Conservation (phyloP, 306 rosid species). For the Lathyrus tuberosus region DNA sequence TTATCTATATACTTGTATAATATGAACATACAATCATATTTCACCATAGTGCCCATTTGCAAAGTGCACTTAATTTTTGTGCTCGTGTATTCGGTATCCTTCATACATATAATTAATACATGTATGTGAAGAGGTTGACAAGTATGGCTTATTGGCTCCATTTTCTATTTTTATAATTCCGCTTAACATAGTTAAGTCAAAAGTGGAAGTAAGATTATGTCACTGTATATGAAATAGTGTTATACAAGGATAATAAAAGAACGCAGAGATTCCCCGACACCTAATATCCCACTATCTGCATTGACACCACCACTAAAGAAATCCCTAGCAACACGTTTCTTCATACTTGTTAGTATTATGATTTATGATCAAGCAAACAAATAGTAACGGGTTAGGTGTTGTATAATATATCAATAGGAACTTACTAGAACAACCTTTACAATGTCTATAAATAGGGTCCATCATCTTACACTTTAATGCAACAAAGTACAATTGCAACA, state of each 20-base stretch:
- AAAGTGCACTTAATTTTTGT: neutral
- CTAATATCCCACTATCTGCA: conserved; percentile 31
- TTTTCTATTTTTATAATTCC: neutral
- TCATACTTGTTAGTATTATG: neutral
- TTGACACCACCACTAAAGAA: conserved; percentile 45
- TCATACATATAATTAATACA: neutral
- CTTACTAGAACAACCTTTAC: conserved; percentile 47
- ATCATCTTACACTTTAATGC: conserved; percentile 32
- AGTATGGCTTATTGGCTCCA: neutral
- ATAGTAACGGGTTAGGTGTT: conserved; percentile 13
- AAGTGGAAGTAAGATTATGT: neutral
- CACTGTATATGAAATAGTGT: neutral
- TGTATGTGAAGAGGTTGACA: conserved; percentile 8
- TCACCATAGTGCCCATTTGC: neutral
- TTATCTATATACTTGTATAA: neutral
- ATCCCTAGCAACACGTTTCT: conserved; percentile 35
- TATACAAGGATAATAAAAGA: neutral
- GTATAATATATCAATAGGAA: conserved; percentile 37
- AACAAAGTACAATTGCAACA: conserved; percentile 9
- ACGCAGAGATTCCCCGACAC: conserved; percentile 32
- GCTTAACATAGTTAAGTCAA: neutral
- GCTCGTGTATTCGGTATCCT: neutral
- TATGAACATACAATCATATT: neutral
- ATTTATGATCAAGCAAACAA: neutral
- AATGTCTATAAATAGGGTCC: conserved; percentile 59